Evolutionary conservation across 805 yeast species (phyloP).

Genomic region (Ogataea chonburiensis): DNA sequence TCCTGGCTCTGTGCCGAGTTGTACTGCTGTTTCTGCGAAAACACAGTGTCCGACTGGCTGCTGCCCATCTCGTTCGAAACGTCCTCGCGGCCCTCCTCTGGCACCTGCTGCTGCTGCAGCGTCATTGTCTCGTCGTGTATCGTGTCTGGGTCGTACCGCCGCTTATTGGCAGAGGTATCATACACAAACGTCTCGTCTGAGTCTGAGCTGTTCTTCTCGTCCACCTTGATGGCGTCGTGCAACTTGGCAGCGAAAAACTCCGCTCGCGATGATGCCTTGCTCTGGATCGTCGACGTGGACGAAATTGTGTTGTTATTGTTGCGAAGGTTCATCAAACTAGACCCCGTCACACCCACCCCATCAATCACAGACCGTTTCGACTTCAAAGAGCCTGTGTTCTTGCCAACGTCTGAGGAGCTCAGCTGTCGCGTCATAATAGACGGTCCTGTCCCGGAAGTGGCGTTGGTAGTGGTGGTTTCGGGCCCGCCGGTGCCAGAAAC

Average conservation of each 20-base stretch:
- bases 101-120: conserved; percentile 11
- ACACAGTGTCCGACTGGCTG: conserved; percentile 23
- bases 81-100: conserved; percentile 12
- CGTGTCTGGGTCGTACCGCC: conserved; percentile 27
- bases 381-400: conserved; percentile 13
- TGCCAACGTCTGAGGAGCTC: conserved; percentile 8
- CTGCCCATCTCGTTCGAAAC: conserved; percentile 20
- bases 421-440: conserved; percentile 8
- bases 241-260: conserved; percentile 93
- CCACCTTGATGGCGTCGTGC: conserved; percentile 92
- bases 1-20: conserved; percentile 18
- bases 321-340: conserved; percentile 30
- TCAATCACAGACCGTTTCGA: conserved; percentile 24
- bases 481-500: background rate
- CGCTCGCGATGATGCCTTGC: conserved; percentile 68
- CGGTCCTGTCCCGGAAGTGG: background rate
- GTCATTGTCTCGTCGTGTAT: conserved; percentile 12
- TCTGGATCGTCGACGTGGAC: conserved; percentile 34
- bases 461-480: background rate
- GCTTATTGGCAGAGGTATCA: conserved; percentile 45
- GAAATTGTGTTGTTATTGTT: conserved; percentile 27
- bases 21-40: conserved; percentile 15
- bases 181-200: conserved; percentile 96
- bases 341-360: conserved; percentile 18
- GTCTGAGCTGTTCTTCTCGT: conserved; percentile 65